phyloP scores from a whole-genome alignment of 2,329 filamentous ascomycete genomes.

The Aspergillus proliferans region DNA sequence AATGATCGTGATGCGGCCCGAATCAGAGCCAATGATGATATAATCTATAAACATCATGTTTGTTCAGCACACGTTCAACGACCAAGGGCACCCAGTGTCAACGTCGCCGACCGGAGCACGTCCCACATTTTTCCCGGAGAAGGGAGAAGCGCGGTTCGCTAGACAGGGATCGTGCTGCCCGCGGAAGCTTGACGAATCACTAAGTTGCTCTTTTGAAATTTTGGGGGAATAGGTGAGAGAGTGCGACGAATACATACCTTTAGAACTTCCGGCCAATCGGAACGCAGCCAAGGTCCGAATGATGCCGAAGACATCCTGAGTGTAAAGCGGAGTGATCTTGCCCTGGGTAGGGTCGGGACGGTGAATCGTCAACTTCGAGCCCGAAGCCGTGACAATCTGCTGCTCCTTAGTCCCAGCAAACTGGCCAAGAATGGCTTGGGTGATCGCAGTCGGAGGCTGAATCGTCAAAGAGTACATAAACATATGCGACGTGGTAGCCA shows the following conservation, averaged over 20 bases:
- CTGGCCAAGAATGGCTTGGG: constrained; percentile 86
- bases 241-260: constrained; percentile 63
- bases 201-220: constrained; percentile 50
- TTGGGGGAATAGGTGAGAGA: constrained; percentile 9
- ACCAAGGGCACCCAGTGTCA: constrained; percentile 21
- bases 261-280: constrained; percentile 83
- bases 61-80: constrained; percentile 38
- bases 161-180: constrained; percentile 44
- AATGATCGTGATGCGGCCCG: constrained; percentile 86
- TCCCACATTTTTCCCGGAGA: constrained; percentile 16
- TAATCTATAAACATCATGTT: constrained; percentile 60
- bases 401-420: constrained; percentile 96
- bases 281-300: constrained; percentile 85
- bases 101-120: constrained; percentile 30
- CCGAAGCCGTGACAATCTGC: constrained; percentile 90
- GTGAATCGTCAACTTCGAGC: constrained; percentile 80
- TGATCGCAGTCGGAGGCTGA: constrained; percentile 82
- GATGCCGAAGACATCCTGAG: constrained; percentile 94
- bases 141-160: constrained; percentile 22
- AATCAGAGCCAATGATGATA: constrained; percentile 91
- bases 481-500: constrained; percentile 98
- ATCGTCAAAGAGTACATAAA: constrained; percentile 97
- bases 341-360: constrained; percentile 79
- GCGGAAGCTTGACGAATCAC: constrained; percentile 61
- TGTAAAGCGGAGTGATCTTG: constrained; percentile 77